A percentile compares a stretch with the other conserved stretches of the same genome.
These are phyloP conservation scores for Rhinocladiella mackenziei DNA, from an alignment of 2,329 filamentous ascomycete genomes.

Conservation along the genomic window DNA sequence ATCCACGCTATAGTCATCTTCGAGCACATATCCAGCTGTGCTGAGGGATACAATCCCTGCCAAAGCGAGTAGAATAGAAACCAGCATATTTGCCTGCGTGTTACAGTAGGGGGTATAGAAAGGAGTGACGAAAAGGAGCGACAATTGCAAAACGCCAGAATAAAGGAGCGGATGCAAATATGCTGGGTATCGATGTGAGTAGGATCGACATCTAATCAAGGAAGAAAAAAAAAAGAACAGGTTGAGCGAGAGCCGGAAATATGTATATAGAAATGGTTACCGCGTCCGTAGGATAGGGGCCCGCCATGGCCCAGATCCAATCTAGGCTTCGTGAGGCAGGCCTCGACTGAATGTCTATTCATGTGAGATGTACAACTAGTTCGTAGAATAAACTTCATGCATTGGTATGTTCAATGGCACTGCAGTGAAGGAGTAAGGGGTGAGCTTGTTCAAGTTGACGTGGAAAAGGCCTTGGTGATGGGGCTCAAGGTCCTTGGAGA, in stretches of 20 bases:
- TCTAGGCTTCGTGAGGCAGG: background rate
- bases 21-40: conserved; percentile 40
- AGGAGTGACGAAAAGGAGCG: conserved; percentile 5
- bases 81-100: conserved; percentile 24
- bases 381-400: no score
- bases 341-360: conserved; percentile 1
- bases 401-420: no score
- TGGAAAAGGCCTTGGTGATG: no score
- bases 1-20: conserved; percentile 47
- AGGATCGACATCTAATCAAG: conserved; percentile 1
- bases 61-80: conserved; percentile 22
- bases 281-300: conserved; percentile 3
- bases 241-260: background rate
- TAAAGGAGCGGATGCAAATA: conserved; percentile 10
- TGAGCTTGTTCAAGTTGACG: no score
- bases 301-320: conserved; percentile 6
- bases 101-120: background rate
- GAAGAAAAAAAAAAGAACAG: background rate
- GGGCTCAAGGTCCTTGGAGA: no score
- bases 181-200: background rate
- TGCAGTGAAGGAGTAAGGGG: no score
- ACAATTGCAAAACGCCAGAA: background rate
- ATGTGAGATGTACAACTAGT: background rate
- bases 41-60: conserved; percentile 29
- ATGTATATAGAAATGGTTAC: conserved; percentile 5